Conservation (phyloP, 140 eudicot species). For the Flaveria floridana region DNA sequence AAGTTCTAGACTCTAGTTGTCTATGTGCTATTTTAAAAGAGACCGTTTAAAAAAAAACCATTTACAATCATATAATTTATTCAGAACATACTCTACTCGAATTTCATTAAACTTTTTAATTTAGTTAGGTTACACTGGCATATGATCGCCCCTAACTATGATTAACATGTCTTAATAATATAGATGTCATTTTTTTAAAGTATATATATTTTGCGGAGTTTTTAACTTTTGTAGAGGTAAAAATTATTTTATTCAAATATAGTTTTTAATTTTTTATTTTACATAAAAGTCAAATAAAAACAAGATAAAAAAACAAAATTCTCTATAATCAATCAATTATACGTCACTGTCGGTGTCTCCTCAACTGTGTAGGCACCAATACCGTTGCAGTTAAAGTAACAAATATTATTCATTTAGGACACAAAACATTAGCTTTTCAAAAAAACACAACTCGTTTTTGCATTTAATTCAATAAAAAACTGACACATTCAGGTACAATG, state of each 20-base stretch:
- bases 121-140: too few relatives aligned
- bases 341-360: slow-evolving; percentile 29
- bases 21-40: too few relatives aligned
- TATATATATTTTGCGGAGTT: too few relatives aligned
- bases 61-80: too few relatives aligned
- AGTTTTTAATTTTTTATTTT: too few relatives aligned
- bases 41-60: too few relatives aligned
- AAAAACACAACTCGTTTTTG: slow-evolving; percentile 30
- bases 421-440: slow-evolving; percentile 15
- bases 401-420: background rate
- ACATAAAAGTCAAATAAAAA: background rate
- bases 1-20: too few relatives aligned
- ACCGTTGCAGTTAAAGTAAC: slow-evolving; percentile 30
- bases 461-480: slow-evolving; percentile 31
- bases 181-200: too few relatives aligned
- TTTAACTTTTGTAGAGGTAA: background rate
- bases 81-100: too few relatives aligned
- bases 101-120: too few relatives aligned
- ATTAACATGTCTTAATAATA: too few relatives aligned
- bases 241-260: background rate
- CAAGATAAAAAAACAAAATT: slow-evolving; percentile 6
- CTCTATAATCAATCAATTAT: background rate
- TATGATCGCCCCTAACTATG: too few relatives aligned
- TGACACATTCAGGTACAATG: slow-evolving; percentile 24
- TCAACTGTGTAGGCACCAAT: slow-evolving; percentile 28